phyloP scores from a whole-genome alignment of 352 stramenopile species.

The Blastocystis sp. region DNA sequence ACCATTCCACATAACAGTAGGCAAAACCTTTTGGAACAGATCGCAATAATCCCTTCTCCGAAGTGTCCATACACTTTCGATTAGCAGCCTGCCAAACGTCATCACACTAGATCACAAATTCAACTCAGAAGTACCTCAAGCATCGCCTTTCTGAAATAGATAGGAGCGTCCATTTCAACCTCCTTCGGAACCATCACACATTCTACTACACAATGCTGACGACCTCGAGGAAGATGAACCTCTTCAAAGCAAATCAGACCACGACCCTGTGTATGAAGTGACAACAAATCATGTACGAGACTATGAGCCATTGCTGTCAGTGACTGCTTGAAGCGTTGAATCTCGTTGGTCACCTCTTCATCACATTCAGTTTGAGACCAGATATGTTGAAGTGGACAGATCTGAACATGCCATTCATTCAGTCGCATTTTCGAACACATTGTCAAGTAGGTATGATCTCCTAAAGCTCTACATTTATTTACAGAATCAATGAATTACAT shows the following conservation, averaged over 20 bases:
- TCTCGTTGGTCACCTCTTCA: conserved; percentile 54
- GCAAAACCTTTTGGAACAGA: conserved; percentile 62
- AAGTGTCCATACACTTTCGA: conserved; percentile 58
- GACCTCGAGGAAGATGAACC: conserved; percentile 15
- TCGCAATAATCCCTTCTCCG: conserved; percentile 59
- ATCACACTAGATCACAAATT: conserved; percentile 20
- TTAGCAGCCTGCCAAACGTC: conserved; percentile 60
- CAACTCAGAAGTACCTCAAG: neutral
- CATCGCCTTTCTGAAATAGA: conserved; percentile 63
- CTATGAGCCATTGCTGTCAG: conserved; percentile 25
- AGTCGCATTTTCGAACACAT: conserved; percentile 58
- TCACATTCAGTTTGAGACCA: conserved; percentile 58
- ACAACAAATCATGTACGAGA: neutral
- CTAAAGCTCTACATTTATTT: conserved; percentile 5
- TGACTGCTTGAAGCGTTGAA: conserved; percentile 33
- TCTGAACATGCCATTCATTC: conserved; percentile 51
- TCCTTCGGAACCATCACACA: conserved; percentile 59
- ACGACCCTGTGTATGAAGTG: neutral
- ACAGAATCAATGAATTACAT: conserved; percentile 1
- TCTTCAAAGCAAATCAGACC: conserved; percentile 60
- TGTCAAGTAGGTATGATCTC: conserved; percentile 56
- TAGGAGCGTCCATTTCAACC: conserved; percentile 62
- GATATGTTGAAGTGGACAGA: conserved; percentile 49
- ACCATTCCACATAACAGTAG: conserved; percentile 61
- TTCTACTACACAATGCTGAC: conserved; percentile 59